Conservation (phyloP, 192 early-diverging fungal genomes). For the Entophlyctis helioformis region DNA sequence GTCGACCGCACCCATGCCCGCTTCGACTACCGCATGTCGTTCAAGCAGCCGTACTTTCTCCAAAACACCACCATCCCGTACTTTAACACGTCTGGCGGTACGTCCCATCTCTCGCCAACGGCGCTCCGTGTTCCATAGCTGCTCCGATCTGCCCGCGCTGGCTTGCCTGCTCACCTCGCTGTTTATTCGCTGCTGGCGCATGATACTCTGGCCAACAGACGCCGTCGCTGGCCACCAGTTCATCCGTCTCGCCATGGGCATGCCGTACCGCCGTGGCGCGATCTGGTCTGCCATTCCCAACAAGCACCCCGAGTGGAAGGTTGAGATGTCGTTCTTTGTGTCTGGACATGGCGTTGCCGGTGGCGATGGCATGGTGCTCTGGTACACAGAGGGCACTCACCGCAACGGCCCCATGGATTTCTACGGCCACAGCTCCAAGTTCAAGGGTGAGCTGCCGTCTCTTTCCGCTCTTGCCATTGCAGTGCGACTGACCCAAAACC, state of each 20-base stretch:
- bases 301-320: slow-evolving; percentile 58
- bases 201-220: neutral
- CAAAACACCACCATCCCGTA: slow-evolving; percentile 17
- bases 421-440: too few relatives aligned
- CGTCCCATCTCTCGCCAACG: neutral
- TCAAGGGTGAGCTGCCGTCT: too few relatives aligned
- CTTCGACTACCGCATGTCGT: slow-evolving; percentile 20
- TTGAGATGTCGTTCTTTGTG: slow-evolving; percentile 48
- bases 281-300: slow-evolving; percentile 54
- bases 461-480: too few relatives aligned
- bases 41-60: slow-evolving; percentile 25
- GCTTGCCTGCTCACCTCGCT: neutral
- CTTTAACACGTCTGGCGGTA: slow-evolving; percentile 10
- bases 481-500: too few relatives aligned
- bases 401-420: slow-evolving; percentile 52
- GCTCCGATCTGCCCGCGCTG: too few relatives aligned
- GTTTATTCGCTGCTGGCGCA: neutral
- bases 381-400: slow-evolving; percentile 53
- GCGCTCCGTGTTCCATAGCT: too few relatives aligned
- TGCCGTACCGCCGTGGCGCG: slow-evolving; percentile 37
- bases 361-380: slow-evolving; percentile 67
- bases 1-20: neutral
- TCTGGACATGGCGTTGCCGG: slow-evolving; percentile 47
- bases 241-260: slow-evolving; percentile 44
- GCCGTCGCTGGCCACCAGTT: slow-evolving; percentile 5